Evolutionary conservation across 2,329 filamentous ascomycete genomes (phyloP).

Genomic region (Tolypocladium album): DNA sequence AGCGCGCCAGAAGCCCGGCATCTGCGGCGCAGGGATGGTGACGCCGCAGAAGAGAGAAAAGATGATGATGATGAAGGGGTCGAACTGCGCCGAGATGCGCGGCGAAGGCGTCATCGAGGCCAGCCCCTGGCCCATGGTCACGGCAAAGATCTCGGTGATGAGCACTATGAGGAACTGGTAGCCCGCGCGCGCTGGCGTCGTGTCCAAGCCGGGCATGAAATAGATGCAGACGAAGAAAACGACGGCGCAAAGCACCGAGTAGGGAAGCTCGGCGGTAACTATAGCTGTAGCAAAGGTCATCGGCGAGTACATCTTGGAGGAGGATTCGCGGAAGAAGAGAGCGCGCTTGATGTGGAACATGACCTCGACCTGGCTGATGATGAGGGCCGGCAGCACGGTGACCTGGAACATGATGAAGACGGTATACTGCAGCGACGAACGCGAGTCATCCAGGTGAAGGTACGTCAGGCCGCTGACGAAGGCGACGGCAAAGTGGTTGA

Average conservation of each 20-base stretch:
- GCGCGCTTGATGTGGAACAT: conserved; percentile 73
- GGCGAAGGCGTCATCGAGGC: conserved; percentile 68
- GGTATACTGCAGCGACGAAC: conserved; percentile 69
- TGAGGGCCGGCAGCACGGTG: conserved; percentile 71
- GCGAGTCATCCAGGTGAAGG: conserved; percentile 65
- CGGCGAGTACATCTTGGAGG: conserved; percentile 76
- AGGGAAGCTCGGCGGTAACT: conserved; percentile 76
- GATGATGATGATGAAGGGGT: conserved; percentile 73
- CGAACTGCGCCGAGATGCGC: conserved; percentile 69
- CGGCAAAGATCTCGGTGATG: conserved; percentile 73
- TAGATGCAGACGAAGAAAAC: conserved; percentile 76
- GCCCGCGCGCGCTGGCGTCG: conserved; percentile 54
- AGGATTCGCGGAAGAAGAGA: conserved; percentile 78
- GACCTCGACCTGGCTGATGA: conserved; percentile 69
- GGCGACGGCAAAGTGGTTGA: conserved; percentile 72
- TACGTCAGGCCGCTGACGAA: conserved; percentile 72
- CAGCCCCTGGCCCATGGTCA: conserved; percentile 68
- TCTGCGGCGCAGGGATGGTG: conserved; percentile 66
- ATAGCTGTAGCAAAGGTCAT: conserved; percentile 69
- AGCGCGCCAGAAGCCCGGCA: conserved; percentile 65
- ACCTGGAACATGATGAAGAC: conserved; percentile 89
- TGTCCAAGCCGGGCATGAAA: conserved; percentile 69
- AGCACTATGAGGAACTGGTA: conserved; percentile 83
- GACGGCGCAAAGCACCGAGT: conserved; percentile 69
- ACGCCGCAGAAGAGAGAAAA: conserved; percentile 85